Percentiles rank a stretch among this genome's conserved stretches.
phyloP scores from a whole-genome alignment of 306 rosid species.

The Fragaria vesca region DNA sequence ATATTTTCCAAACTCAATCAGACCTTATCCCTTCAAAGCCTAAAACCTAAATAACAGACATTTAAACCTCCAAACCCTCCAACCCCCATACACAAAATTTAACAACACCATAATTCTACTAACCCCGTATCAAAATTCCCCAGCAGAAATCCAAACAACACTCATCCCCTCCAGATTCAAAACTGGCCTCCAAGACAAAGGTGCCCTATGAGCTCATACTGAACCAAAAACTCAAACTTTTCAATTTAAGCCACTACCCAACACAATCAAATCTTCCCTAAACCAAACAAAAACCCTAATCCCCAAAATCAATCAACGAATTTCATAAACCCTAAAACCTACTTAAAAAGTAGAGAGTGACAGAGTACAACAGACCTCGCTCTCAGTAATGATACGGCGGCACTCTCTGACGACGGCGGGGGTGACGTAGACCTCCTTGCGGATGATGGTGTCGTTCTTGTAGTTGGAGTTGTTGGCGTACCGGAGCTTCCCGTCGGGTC shows the following conservation, averaged over 20 bases:
- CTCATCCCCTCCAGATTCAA: neutral
- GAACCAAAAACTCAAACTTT: neutral
- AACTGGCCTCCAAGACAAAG: neutral
- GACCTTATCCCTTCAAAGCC: neutral
- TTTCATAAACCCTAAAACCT: conserved; percentile 16
- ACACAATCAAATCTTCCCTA: neutral
- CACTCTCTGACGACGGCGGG: conserved; percentile 92
- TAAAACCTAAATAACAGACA: too few species aligned
- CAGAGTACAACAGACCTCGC: conserved; percentile 51
- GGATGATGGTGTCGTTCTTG: conserved; percentile 97
- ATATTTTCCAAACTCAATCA: neutral
- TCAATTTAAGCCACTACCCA: neutral
- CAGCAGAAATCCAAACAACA: neutral
- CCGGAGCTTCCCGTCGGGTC: conserved; percentile 90
- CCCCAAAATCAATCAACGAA: neutral
- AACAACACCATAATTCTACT: neutral
- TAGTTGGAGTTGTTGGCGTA: conserved; percentile 98
- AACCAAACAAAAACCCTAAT: neutral
- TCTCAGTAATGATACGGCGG: conserved; percentile 80
- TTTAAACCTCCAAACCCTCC: too few species aligned
- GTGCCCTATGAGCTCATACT: neutral
- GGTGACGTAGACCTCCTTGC: conserved; percentile 91
- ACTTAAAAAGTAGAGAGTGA: neutral
- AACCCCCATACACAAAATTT: neutral
- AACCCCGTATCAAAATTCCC: neutral